Base-by-base conservation (phyloP, 1,284 basidiomycete genomes). In the Pseudozyma hubeiensis region DNA sequence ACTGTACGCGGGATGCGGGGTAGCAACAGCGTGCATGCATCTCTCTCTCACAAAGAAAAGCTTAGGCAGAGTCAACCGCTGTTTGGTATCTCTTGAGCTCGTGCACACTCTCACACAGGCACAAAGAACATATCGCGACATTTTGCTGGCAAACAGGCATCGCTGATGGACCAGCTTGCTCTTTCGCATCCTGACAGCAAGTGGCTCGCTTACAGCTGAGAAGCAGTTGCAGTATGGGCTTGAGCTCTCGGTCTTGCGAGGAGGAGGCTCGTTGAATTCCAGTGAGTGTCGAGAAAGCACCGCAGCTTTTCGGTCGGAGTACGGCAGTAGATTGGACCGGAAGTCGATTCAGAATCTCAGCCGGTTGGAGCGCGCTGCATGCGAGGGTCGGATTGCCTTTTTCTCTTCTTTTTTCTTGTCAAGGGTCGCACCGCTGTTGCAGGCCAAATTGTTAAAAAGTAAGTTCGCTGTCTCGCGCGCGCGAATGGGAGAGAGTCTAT, bases 401-500 rank as follows among this genome's bases (percentile, higher is more conserved):
- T 31, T 31, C 13, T 19, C 29, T 4, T 31, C 29, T 29, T 24
- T 10, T 24, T 11, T 19, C 16, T 46, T 46, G 19, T 46, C 44
- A 46, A 46, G 29, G 11, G 29, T 24, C 24, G 44, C 14, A 4
- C 44, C 14, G 44, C 19, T 43, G 10, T 24, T 24, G 24, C 24
- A 24, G 24, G 44, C 44, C 43, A 24, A 45, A 48, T 13, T 10
- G n/a, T 3, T 24, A 24, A 24, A 24, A 24, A 24, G 24, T 24
- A 24, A 24, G 1, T 24, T 24, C 24, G 24, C 16, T 19, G 16
- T 43, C 14, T 16, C 43, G 52, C 52, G 45, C 48, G 44, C 43
- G 51, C 64, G 64, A 66, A 66, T 56, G 40, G 44, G n/a, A 49
- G 40, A 48, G 14, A 35, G 49, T 35, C 49, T 30, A 45, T 55